Conservation (phyloP, 2,329 filamentous ascomycete species). For the Pseudogymnoascus sp. region DNA sequence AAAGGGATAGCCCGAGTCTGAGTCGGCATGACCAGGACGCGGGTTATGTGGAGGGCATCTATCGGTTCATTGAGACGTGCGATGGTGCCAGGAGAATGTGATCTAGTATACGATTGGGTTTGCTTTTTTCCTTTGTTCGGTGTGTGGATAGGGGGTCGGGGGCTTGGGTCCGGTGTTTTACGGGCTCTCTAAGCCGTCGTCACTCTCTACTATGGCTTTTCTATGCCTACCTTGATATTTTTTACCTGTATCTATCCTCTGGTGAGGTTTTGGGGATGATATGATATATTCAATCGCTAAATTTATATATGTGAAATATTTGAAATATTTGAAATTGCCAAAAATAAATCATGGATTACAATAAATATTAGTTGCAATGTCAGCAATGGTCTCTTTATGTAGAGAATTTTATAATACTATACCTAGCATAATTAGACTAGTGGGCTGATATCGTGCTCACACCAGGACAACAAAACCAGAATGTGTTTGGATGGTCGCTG, state of each 20-base stretch:
- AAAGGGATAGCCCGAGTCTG: constrained; percentile 18
- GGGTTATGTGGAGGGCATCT: constrained; percentile 53
- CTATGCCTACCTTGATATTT: not conserved
- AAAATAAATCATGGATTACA: not conserved
- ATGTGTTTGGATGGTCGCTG: no score
- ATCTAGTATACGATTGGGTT: not conserved
- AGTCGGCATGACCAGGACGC: constrained; percentile 48
- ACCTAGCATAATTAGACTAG: no score
- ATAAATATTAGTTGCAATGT: not conserved
- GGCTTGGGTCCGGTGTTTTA: constrained; percentile 1
- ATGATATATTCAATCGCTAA: constrained; percentile 1
- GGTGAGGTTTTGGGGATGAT: not conserved
- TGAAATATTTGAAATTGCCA: not conserved
- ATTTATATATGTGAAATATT: not conserved
- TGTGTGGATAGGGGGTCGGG: not conserved
- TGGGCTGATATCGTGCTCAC: no score
- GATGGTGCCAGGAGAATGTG: constrained; percentile 32
- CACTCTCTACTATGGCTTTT: constrained; percentile 1
- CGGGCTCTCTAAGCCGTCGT: not conserved
- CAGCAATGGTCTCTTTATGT: no score
- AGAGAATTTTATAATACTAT: no score
- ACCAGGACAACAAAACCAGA: no score
- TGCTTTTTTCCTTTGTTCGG: constrained; percentile 1
- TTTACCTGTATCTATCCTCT: constrained; percentile 2
- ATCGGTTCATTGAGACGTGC: constrained; percentile 57